Percentiles rank a stretch among this genome's conserved stretches.
These are phyloP conservation scores for Saturnispora ahearnii DNA, from an alignment of 805 yeast genomes.

Conservation along the genomic window DNA sequence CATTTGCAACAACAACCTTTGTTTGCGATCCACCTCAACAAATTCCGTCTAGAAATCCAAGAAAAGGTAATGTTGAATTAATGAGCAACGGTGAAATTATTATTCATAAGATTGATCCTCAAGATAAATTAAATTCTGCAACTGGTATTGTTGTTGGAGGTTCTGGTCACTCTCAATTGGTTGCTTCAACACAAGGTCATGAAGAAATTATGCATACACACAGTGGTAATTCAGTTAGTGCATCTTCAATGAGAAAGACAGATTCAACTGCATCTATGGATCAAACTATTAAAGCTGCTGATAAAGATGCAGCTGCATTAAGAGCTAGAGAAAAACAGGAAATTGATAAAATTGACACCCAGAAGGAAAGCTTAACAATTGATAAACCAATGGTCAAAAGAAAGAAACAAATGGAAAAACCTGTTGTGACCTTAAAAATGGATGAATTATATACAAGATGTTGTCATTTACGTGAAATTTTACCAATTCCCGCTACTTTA, in stretches of 20 bases:
- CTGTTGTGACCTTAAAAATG: conserved; percentile 34
- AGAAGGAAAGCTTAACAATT: conserved; percentile 36
- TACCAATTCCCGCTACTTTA: conserved; percentile 85
- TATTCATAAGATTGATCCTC: conserved; percentile 27
- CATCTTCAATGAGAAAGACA: conserved; percentile 15
- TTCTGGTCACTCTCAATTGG: conserved; percentile 50
- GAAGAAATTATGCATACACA: conserved; percentile 14
- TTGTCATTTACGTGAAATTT: conserved; percentile 83
- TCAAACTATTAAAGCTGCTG: conserved; percentile 24
- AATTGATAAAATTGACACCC: conserved; percentile 17
- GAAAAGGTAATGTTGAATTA: conserved; percentile 60
- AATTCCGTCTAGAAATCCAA: conserved; percentile 78
- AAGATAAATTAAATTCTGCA: conserved; percentile 32
- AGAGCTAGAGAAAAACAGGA: conserved; percentile 21
- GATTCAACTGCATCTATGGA: conserved; percentile 17
- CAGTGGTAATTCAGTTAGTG: conserved; percentile 15
- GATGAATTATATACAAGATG: conserved; percentile 84
- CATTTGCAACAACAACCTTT: conserved; percentile 68
- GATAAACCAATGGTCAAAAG: conserved; percentile 58
- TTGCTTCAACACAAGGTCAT: conserved; percentile 16
- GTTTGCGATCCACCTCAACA: conserved; percentile 87
- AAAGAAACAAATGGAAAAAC: conserved; percentile 28
- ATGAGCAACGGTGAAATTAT: conserved; percentile 27
- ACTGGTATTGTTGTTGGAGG: conserved; percentile 77
- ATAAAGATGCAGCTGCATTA: conserved; percentile 24